These are phyloP conservation scores for Trametes pubescens DNA, from an alignment of 1,284 basidiomycete species.

Conservation along the genomic window DNA sequence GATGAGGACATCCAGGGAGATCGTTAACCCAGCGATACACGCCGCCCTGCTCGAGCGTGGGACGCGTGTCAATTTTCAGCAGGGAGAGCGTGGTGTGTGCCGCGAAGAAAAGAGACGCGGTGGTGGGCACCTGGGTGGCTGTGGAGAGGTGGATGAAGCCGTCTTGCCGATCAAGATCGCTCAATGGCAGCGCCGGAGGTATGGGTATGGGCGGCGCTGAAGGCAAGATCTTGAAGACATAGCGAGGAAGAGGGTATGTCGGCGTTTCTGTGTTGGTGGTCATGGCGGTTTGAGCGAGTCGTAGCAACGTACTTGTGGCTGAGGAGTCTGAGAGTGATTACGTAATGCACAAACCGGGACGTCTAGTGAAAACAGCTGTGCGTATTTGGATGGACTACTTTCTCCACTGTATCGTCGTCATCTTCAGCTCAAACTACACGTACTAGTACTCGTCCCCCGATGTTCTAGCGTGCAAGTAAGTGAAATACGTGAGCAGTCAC, in stretches of 20 bases:
- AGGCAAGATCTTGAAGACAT: conserved; percentile 62
- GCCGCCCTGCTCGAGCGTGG: conserved; percentile 52
- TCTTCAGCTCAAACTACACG: too few species aligned
- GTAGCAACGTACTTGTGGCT: too few species aligned
- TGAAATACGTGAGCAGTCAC: too few species aligned
- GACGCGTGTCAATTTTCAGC: conserved; percentile 53
- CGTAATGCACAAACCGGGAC: too few species aligned
- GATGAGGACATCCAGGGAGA: conserved; percentile 51
- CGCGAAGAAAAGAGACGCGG: conserved; percentile 62
- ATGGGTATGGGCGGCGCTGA: conserved; percentile 46
- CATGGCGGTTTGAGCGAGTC: background rate
- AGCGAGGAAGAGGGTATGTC: conserved; percentile 44
- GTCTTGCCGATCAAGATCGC: conserved; percentile 48
- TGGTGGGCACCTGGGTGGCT: conserved; percentile 60
- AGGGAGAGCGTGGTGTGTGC: conserved; percentile 52
- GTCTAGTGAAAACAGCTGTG: too few species aligned
- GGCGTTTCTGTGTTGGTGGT: background rate
- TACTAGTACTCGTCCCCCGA: too few species aligned
- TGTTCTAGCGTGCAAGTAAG: too few species aligned
- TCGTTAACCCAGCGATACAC: conserved; percentile 47
- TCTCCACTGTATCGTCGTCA: too few species aligned
- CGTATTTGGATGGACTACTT: too few species aligned
- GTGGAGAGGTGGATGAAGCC: conserved; percentile 73
- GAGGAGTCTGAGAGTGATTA: too few species aligned
- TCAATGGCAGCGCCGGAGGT: conserved; percentile 46